Percentiles rank a stretch among this genome's conserved stretches.
phyloP scores from a whole-genome alignment of 1,284 basidiomycete genomes.

The Chondrostereum purpureum region DNA sequence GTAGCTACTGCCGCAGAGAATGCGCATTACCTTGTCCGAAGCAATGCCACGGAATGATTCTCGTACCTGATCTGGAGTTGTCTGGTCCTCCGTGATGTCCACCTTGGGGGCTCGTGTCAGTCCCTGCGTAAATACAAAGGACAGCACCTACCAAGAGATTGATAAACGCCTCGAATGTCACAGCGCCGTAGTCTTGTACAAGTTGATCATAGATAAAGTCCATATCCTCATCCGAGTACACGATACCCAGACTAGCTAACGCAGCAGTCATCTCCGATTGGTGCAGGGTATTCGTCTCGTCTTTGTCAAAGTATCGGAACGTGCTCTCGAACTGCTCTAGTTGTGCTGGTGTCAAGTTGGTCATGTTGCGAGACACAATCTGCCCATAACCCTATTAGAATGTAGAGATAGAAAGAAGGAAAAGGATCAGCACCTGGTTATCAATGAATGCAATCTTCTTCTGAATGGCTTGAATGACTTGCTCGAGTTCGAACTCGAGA shows the following conservation, averaged over 20 bases:
- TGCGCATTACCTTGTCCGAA: constrained; percentile 68
- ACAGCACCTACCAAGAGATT: constrained; percentile 71
- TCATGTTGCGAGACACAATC: constrained; percentile 90
- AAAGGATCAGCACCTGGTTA: constrained; percentile 66
- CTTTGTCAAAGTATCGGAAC: constrained; percentile 95
- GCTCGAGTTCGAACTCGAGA: constrained; percentile 83
- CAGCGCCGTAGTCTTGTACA: constrained; percentile 78
- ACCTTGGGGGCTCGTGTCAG: constrained; percentile 52
- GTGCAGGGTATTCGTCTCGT: constrained; percentile 84
- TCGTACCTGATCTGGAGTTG: constrained; percentile 85
- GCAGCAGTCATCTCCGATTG: constrained; percentile 88
- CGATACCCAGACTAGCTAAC: constrained; percentile 89
- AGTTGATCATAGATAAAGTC: constrained; percentile 82
- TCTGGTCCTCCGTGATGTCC: constrained; percentile 94
- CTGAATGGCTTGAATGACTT: constrained; percentile 73
- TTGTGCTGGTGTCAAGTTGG: constrained; percentile 91
- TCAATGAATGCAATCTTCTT: constrained; percentile 95
- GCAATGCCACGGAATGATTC: constrained; percentile 93
- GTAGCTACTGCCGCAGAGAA: constrained; percentile 11
- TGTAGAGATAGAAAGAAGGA: not conserved
- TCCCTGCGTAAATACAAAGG: not conserved
- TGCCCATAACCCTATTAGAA: constrained; percentile 23
- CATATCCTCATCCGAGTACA: constrained; percentile 89
- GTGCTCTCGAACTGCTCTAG: constrained; percentile 96
- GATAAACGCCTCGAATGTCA: constrained; percentile 93